Evolutionary conservation across 1,284 basidiomycete genomes (phyloP).

Genomic region (Cryptococcus jaspeensis): DNA sequence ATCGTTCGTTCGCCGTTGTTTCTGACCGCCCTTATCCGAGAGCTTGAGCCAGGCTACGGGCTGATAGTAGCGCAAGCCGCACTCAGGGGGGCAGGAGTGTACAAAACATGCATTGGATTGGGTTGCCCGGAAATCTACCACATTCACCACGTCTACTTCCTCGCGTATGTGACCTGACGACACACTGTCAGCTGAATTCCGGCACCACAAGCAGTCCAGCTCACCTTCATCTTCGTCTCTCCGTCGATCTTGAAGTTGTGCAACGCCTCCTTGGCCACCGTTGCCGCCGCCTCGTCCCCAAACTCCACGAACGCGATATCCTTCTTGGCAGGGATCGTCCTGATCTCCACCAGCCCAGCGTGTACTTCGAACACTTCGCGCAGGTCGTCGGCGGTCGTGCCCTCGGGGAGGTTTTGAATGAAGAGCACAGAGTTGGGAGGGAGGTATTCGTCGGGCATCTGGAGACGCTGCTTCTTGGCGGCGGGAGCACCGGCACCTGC

Average conservation of each 20-base stretch:
- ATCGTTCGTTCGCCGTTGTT: too few relatives aligned
- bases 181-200: conserved; percentile 3
- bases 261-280: conserved; percentile 84
- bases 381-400: conserved; percentile 83
- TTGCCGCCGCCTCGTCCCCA: conserved; percentile 82
- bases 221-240: conserved; percentile 92
- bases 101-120: too few relatives aligned
- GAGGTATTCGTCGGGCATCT: conserved; percentile 99
- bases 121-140: neutral
- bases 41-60: too few relatives aligned
- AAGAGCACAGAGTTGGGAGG: conserved; percentile 99
- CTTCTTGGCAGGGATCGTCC: conserved; percentile 91
- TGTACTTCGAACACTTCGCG: conserved; percentile 87
- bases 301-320: conserved; percentile 98
- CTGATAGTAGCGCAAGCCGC: too few relatives aligned
- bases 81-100: too few relatives aligned
- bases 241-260: conserved; percentile 96
- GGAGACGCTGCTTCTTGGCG: conserved; percentile 62
- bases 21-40: too few relatives aligned
- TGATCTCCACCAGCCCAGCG: conserved; percentile 88
- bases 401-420: conserved; percentile 88
- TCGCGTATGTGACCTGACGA: conserved; percentile 43
- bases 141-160: conserved; percentile 22
- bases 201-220: conserved; percentile 11
- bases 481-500: conserved; percentile 30